phyloP scores from a whole-genome alignment of 345 rosid genomes.

The Angophora floribunda region DNA sequence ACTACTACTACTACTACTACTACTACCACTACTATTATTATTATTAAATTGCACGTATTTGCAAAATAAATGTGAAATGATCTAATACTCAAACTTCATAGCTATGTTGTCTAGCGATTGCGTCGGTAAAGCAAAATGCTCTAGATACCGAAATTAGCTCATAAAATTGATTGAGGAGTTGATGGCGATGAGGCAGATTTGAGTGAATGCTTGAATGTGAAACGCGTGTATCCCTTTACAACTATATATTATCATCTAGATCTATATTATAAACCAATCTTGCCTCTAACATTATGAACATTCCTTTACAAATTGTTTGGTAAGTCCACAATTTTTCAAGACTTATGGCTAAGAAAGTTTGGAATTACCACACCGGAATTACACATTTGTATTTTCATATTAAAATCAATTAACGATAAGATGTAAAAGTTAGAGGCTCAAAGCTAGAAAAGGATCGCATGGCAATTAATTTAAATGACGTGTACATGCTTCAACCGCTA shows the following conservation, averaged over 20 bases:
- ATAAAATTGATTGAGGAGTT: not conserved
- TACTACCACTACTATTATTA: too few species aligned
- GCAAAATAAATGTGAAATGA: not conserved
- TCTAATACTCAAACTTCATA: not conserved
- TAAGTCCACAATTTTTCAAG: not conserved
- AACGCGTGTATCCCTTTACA: not conserved
- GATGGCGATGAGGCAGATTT: not conserved
- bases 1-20: too few species aligned
- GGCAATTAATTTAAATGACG: too few species aligned
- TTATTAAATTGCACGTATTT: not conserved
- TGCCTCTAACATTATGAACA: not conserved
- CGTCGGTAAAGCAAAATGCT: not conserved
- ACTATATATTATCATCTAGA: not conserved
- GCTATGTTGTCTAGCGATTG: not conserved
- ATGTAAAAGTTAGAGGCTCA: not conserved
- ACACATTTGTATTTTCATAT: not conserved
- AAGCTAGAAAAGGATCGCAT: not conserved
- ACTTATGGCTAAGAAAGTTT: not conserved
- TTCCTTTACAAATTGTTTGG: not conserved
- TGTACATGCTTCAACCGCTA: not conserved
- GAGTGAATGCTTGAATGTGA: not conserved
- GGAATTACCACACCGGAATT: not conserved
- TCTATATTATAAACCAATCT: too few species aligned
- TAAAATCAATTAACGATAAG: not conserved
- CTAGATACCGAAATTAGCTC: not conserved